These are phyloP conservation scores for Saccharum hybrid DNA, from an alignment of 202 grass and related monocot genomes.

Conservation along the genomic window DNA sequence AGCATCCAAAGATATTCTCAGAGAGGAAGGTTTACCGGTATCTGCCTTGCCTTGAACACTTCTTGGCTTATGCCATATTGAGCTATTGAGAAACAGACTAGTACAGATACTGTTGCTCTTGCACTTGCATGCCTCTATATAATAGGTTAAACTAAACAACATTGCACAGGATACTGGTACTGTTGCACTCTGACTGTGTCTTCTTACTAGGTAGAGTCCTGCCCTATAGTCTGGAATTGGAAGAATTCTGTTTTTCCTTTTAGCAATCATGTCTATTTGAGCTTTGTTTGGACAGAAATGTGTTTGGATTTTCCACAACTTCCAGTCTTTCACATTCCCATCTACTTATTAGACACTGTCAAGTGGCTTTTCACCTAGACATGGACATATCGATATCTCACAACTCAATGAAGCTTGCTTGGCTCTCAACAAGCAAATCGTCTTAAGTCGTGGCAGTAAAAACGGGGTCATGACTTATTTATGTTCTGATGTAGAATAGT, in stretches of 20 bases:
- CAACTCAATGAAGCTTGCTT: constrained; percentile 1
- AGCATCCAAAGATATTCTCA: constrained; percentile 89
- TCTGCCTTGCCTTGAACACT: constrained; percentile 40
- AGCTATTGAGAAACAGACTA: constrained; percentile 5
- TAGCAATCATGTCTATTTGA: neutral
- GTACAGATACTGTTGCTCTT: neutral
- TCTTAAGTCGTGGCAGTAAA: neutral
- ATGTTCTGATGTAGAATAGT: neutral
- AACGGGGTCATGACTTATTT: neutral
- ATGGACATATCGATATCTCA: neutral
- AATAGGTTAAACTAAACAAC: constrained; percentile 2
- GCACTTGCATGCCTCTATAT: constrained; percentile 29
- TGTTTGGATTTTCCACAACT: neutral
- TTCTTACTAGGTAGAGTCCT: constrained; percentile 1
- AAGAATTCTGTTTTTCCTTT: neutral
- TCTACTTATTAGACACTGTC: constrained; percentile 2
- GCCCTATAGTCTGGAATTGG: constrained; percentile 12
- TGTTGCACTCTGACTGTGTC: neutral
- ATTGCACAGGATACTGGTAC: neutral
- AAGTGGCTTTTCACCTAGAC: neutral
- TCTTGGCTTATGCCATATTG: neutral
- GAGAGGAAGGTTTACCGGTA: constrained; percentile 99
- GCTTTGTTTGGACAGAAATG: neutral
- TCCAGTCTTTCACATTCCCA: neutral
- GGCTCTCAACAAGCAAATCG: neutral